These are phyloP conservation scores for Solanum dulcamara DNA, from an alignment of 257 asterid genomes.

Conservation along the genomic window DNA sequence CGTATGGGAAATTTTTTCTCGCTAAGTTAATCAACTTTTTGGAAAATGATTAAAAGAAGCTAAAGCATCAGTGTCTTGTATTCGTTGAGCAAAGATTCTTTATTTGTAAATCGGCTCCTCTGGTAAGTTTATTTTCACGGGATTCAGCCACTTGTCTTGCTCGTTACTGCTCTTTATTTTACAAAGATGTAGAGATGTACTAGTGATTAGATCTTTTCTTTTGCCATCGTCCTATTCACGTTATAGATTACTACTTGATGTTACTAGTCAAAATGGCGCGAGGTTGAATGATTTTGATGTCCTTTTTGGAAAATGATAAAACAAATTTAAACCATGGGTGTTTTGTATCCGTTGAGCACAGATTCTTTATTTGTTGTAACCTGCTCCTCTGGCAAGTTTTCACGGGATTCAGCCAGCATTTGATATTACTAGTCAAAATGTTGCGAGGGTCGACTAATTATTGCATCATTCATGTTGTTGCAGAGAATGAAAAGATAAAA, in stretches of 20 bases:
- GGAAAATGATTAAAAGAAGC: neutral
- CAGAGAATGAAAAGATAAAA: constrained; percentile 53
- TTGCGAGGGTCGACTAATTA: neutral
- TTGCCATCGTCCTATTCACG: neutral
- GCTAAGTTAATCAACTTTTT: neutral
- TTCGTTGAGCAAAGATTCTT: neutral
- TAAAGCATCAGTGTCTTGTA: neutral
- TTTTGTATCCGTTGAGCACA: neutral
- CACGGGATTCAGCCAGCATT: neutral
- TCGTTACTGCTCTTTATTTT: neutral
- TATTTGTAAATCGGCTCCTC: neutral
- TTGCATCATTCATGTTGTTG: neutral
- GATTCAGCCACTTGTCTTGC: neutral
- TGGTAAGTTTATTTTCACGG: neutral
- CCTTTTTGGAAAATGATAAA: neutral
- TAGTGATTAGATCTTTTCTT: neutral
- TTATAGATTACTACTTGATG: neutral
- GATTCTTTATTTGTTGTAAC: too few species aligned
- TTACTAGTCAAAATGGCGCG: neutral
- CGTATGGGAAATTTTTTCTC: neutral
- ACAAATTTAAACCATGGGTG: neutral
- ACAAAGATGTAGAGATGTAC: neutral
- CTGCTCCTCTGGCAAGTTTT: neutral
- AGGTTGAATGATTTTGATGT: neutral
- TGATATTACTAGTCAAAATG: neutral